Conservation (phyloP, 1,139 yeast genomes). For the Magnusiomyces suaveolens region DNA sequence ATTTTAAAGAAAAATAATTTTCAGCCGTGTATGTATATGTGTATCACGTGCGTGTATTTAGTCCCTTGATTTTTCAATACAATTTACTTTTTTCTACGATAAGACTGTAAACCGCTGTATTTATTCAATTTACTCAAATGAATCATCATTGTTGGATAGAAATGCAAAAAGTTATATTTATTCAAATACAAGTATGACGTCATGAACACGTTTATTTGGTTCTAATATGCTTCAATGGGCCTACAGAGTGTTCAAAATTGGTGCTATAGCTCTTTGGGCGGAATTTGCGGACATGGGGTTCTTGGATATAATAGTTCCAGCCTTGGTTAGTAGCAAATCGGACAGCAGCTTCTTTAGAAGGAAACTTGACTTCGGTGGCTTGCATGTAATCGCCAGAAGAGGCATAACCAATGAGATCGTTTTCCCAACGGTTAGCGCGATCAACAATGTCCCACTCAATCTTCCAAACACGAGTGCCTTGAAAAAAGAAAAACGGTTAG, state of each 20-base stretch:
- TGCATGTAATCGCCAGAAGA: slow-evolving; percentile 69
- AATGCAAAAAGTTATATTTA: too few species aligned
- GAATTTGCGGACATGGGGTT: slow-evolving; percentile 67
- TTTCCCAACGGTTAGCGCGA: slow-evolving; percentile 81
- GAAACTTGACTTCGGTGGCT: slow-evolving; percentile 49
- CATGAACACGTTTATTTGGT: slow-evolving; percentile 68
- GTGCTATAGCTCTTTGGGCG: slow-evolving; percentile 65
- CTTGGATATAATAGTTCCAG: slow-evolving; percentile 76
- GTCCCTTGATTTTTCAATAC: neutral
- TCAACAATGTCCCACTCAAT: slow-evolving; percentile 78
- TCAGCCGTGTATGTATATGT: neutral
- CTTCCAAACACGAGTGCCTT: slow-evolving; percentile 48
- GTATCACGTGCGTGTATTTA: too few species aligned
- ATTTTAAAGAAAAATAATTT: too few species aligned
- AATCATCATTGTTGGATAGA: too few species aligned
- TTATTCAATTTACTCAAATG: too few species aligned
- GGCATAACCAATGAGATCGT: slow-evolving; percentile 81
- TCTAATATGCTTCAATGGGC: slow-evolving; percentile 72
- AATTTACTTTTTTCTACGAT: too few species aligned
- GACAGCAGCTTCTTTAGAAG: slow-evolving; percentile 66
- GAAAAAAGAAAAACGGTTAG: neutral
- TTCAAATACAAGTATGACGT: too few species aligned
- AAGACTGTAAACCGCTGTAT: too few species aligned
- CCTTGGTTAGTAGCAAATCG: slow-evolving; percentile 75
- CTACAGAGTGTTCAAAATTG: slow-evolving; percentile 61